phyloP scores from a whole-genome alignment of 2,329 filamentous ascomycete genomes.

The Alternaria burnsii region DNA sequence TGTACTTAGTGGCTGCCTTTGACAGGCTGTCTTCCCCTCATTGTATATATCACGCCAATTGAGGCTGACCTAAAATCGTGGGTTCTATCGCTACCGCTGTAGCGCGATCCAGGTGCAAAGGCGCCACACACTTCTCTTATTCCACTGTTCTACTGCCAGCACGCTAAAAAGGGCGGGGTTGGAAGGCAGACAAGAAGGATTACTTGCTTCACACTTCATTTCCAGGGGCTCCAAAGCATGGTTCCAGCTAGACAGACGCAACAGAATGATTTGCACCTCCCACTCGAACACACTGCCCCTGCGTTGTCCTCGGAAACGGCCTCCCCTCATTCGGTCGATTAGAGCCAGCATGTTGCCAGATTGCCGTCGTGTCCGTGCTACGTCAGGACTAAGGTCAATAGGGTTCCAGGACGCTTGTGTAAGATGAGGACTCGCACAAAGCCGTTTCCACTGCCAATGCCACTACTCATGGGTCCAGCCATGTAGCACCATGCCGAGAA shows the following conservation, averaged over 20 bases:
- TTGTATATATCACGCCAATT: neutral
- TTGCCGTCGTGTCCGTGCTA: conserved; percentile 8
- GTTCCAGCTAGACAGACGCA: neutral
- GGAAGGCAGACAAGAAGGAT: neutral
- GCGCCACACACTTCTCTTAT: neutral
- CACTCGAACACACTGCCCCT: neutral
- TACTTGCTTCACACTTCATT: neutral
- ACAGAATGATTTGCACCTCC: neutral
- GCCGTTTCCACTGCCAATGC: conserved; percentile 8
- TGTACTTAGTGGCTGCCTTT: conserved; percentile 11
- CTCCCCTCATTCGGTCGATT: neutral
- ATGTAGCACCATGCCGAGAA: conserved; percentile 11
- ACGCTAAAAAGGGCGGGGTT: neutral
- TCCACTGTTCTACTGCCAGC: neutral
- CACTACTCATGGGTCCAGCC: neutral
- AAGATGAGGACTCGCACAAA: conserved; percentile 14
- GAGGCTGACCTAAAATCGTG: neutral
- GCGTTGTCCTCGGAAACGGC: neutral
- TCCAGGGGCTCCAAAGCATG: neutral
- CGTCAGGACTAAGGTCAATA: conserved; percentile 1
- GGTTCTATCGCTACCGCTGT: neutral
- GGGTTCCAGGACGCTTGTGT: conserved; percentile 6
- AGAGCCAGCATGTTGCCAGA: conserved; percentile 6
- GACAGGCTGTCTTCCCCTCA: conserved; percentile 8
- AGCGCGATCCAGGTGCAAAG: neutral